Evolutionary conservation across 768 basidiomycete species (phyloP).

Genomic region (Tricholoma sp.): DNA sequence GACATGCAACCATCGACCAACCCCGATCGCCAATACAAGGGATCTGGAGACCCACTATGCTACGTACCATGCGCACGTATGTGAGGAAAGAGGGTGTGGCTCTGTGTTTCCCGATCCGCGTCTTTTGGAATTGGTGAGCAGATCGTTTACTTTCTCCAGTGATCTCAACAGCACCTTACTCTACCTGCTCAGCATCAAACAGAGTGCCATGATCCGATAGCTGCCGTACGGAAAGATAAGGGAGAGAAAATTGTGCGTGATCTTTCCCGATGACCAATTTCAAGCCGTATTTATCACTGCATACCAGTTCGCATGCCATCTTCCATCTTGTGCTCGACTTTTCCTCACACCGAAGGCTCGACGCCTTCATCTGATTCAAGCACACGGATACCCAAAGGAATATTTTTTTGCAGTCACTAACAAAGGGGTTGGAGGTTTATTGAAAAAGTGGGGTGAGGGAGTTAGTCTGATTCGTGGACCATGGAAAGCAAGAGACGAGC

Average conservation of each 20-base stretch:
- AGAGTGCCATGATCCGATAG: slow-evolving; percentile 85
- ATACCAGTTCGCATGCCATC: slow-evolving; percentile 71
- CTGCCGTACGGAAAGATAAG: slow-evolving; percentile 67
- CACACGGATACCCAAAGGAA: slow-evolving; percentile 81
- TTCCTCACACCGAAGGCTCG: slow-evolving; percentile 75
- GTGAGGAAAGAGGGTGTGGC: slow-evolving; percentile 61
- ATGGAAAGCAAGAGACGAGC: slow-evolving; percentile 52
- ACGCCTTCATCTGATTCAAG: slow-evolving; percentile 75
- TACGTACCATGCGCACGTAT: slow-evolving; percentile 79
- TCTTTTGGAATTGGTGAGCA: slow-evolving; percentile 72
- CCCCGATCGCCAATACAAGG: slow-evolving; percentile 54
- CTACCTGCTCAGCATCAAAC: slow-evolving; percentile 57
- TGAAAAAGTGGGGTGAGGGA: slow-evolving; percentile 80
- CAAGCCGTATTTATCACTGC: slow-evolving; percentile 5
- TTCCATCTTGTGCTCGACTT: slow-evolving; percentile 48
- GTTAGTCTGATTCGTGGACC: slow-evolving; percentile 70
- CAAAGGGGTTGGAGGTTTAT: slow-evolving; percentile 78
- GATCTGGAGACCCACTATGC: slow-evolving; percentile 84
- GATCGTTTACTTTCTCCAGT: background rate
- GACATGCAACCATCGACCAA: slow-evolving; percentile 68
- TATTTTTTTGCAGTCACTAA: slow-evolving; percentile 92
- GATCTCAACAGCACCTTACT: background rate
- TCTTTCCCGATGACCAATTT: background rate
- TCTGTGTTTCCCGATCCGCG: slow-evolving; percentile 84
- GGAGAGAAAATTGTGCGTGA: slow-evolving; percentile 80